phyloP scores from a whole-genome alignment of 108 stramenopile species.

The Nitzschia inconspicua region DNA sequence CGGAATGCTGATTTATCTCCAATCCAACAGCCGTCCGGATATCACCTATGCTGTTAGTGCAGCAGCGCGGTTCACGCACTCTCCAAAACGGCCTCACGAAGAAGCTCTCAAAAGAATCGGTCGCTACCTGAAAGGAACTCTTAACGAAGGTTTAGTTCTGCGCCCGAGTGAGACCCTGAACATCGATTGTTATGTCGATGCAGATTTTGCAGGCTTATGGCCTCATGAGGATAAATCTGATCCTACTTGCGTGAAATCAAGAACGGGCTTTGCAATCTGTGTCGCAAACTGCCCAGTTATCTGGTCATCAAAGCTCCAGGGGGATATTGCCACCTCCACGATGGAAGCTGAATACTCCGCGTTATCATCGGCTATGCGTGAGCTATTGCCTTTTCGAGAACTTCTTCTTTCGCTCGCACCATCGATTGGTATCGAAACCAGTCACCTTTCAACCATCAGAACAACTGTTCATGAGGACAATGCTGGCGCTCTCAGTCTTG shows the following conservation, averaged over 20 bases:
- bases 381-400: too few species aligned
- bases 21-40: slow-evolving; percentile 26
- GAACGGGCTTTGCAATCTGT: too few species aligned
- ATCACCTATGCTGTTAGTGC: slow-evolving; percentile 38
- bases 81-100: slow-evolving; percentile 32
- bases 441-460: too few species aligned
- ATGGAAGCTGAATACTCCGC: slow-evolving; percentile 51
- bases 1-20: slow-evolving; percentile 33
- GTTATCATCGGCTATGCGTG: too few species aligned
- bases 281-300: slow-evolving; percentile 36
- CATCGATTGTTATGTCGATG: slow-evolving; percentile 44
- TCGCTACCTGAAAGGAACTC: slow-evolving; percentile 33
- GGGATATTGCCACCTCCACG: slow-evolving; percentile 41
- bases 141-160: slow-evolving; percentile 31
- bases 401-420: too few species aligned
- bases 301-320: slow-evolving; percentile 48
- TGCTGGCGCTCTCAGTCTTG: too few species aligned
- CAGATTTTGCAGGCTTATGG: slow-evolving; percentile 48
- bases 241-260: too few species aligned
- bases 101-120: slow-evolving; percentile 34
- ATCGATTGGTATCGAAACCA: too few species aligned
- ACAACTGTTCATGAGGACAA: too few species aligned
- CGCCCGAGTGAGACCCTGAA: slow-evolving; percentile 3
- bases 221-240: slow-evolving; percentile 23
- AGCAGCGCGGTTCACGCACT: slow-evolving; percentile 25